Base-by-base conservation (phyloP, 2,329 filamentous ascomycete species). In the Fusarium pilosicola region DNA sequence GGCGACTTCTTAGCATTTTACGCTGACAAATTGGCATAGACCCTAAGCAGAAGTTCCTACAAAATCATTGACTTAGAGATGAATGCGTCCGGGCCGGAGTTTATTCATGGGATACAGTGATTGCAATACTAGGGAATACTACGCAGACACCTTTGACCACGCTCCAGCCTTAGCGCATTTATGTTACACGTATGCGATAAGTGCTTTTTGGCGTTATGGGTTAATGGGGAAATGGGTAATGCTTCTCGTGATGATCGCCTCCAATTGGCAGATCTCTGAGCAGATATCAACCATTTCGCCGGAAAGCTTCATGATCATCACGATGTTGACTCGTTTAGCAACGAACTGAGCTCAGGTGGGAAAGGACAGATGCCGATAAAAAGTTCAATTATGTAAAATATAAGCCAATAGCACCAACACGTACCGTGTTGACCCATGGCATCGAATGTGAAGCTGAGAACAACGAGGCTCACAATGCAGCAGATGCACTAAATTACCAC, bases 401-500 rank as follows among this genome's bases (percentile, higher is more conserved):
- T 39, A 42, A 42, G 36, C 65, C 28, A 55, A 28, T 32, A 26
- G 30, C 44, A 34, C 41, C 24, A 28, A 60, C n/a, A 48, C 55
- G 6, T 41, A 38, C 51, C 18, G 55, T 30, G 52, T 39, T 48
- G 45, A 54, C 24, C 42, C 49, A 36, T 38, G 32, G 24, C 42
- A 58, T 58, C 15, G 42, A 51, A 51, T 38, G 32, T 57, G 57
- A 61, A 56, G 34, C n/a, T 44, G 39, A 38, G 30, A 44, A 39
- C 34, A 24, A 32, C 39, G 46, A 65, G 30, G 48, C 65, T 62
- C 36, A 48, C 36, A 30, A 52, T 46, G 46, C 30, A 28, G 52
- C 44, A 42, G 20, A 28, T 36, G n/a, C 41, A 48, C 20, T 41
- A 18, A 36, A 65, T 77, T 69, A 82, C 77, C 78, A 79, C 24